Evolutionary conservation across 1,284 basidiomycete genomes (phyloP).

Genomic region (Ceraceosorus bombacis): DNA sequence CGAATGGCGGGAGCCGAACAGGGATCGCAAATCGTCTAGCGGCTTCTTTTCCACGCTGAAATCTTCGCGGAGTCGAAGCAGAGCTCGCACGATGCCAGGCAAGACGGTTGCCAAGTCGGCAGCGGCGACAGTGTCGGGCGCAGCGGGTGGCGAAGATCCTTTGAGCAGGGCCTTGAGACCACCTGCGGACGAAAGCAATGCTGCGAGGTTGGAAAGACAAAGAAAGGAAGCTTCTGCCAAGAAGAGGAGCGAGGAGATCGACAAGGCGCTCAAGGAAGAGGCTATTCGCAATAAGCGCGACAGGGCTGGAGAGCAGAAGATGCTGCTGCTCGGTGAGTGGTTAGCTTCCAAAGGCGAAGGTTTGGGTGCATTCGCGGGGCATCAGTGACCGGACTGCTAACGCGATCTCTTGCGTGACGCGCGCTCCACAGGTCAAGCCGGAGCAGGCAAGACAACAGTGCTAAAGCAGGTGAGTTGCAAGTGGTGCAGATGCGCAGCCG

Average conservation of each 20-base stretch:
- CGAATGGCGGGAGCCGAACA: no score
- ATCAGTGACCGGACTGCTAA: no score
- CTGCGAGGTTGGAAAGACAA: not conserved
- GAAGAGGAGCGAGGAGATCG: conserved; percentile 1
- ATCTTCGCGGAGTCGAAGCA: no score
- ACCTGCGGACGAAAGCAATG: not conserved
- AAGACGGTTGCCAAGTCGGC: no score
- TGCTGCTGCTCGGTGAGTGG: not conserved
- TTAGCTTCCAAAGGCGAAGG: no score
- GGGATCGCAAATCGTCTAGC: no score
- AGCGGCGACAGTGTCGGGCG: no score
- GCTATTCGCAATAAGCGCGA: not conserved
- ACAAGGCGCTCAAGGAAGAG: not conserved
- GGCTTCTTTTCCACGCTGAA: no score
- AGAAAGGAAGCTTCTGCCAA: not conserved
- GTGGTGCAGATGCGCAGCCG: not conserved
- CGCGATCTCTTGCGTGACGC: no score
- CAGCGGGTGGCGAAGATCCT: not conserved
- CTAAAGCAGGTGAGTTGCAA: not conserved
- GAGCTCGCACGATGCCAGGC: no score
- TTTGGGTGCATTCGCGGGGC: no score
- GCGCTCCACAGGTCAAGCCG: not conserved
- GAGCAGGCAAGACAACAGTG: not conserved
- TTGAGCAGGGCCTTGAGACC: not conserved
- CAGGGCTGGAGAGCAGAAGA: not conserved